Percentiles rank a stretch among this genome's conserved stretches.
phyloP scores from a whole-genome alignment of 2,329 filamentous ascomycete species.

The Aspergillus phoenicis region DNA sequence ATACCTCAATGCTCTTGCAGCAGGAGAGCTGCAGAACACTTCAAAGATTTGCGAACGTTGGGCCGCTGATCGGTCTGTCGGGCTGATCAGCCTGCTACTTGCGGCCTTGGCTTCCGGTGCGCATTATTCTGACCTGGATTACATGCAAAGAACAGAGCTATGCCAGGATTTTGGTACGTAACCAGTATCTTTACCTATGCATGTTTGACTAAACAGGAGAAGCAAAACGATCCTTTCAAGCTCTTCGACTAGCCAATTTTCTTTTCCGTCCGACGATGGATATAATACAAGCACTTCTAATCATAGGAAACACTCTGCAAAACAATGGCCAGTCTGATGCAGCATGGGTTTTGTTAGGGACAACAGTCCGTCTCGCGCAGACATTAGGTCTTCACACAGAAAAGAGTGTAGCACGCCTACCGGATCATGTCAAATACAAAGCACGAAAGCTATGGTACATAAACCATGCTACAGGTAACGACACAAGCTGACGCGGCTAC shows the following conservation, averaged over 20 bases:
- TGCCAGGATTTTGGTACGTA: conserved; percentile 32
- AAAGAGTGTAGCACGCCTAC: conserved; percentile 26
- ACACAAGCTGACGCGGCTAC: not conserved
- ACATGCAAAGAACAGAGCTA: conserved; percentile 28
- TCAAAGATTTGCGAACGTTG: conserved; percentile 27
- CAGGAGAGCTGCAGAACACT: conserved; percentile 25
- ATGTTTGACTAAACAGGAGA: not conserved
- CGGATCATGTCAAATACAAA: conserved; percentile 28
- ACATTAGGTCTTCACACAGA: conserved; percentile 45
- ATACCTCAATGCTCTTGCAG: conserved; percentile 30
- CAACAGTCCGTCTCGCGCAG: conserved; percentile 36
- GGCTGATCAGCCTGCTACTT: conserved; percentile 32
- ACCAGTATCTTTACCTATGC: no score
- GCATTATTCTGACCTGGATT: conserved; percentile 35
- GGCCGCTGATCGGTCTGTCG: conserved; percentile 29
- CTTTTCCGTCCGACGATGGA: conserved; percentile 58
- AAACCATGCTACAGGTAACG: no score
- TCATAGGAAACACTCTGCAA: conserved; percentile 54
- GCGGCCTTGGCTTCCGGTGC: conserved; percentile 34
- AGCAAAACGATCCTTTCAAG: conserved; percentile 47
- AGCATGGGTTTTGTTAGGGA: conserved; percentile 34
- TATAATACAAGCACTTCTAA: conserved; percentile 58
- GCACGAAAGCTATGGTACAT: conserved; percentile 30
- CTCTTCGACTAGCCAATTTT: conserved; percentile 61
- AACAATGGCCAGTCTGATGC: conserved; percentile 38